These are phyloP conservation scores for Dalechampia spathulata DNA, from an alignment of 441 rosid species.

Conservation along the genomic window DNA sequence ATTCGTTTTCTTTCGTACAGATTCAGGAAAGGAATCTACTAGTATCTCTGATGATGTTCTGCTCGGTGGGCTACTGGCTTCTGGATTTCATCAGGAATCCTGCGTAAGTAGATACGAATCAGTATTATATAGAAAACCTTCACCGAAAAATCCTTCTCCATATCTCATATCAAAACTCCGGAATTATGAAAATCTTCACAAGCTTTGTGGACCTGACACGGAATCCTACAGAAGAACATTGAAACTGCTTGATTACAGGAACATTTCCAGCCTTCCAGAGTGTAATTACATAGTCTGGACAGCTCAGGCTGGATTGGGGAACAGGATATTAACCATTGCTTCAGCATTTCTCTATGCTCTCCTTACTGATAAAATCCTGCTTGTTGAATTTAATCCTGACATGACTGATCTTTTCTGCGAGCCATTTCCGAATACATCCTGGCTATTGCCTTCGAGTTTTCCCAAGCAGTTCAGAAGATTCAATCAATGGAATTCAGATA, in stretches of 20 bases:
- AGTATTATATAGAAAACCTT: constrained; percentile 25
- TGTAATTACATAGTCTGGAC: constrained; percentile 41
- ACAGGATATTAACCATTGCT: constrained; percentile 53
- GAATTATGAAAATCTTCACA: constrained; percentile 36
- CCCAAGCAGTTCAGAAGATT: too few species aligned
- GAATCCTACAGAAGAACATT: constrained; percentile 11
- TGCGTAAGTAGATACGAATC: constrained; percentile 38
- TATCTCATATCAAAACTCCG: constrained; percentile 33
- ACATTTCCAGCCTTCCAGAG: constrained; percentile 3
- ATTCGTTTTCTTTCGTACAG: not conserved
- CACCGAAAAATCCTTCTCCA: constrained; percentile 28
- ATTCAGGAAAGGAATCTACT: not conserved
- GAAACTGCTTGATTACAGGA: constrained; percentile 11
- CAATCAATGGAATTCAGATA: constrained; percentile 4
- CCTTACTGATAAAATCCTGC: constrained; percentile 59
- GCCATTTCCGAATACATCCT: constrained; percentile 61
- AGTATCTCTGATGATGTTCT: not conserved
- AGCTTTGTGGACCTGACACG: constrained; percentile 29
- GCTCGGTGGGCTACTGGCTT: not conserved
- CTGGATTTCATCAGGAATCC: constrained; percentile 26
- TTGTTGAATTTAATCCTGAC: constrained; percentile 49
- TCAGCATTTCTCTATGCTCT: constrained; percentile 68
- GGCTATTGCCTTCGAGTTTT: constrained; percentile 20
- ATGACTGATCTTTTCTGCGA: constrained; percentile 68
- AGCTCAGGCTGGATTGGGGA: constrained; percentile 55